Conservation (phyloP, 148 eudicot species). For the Selenicereus undatus region DNA sequence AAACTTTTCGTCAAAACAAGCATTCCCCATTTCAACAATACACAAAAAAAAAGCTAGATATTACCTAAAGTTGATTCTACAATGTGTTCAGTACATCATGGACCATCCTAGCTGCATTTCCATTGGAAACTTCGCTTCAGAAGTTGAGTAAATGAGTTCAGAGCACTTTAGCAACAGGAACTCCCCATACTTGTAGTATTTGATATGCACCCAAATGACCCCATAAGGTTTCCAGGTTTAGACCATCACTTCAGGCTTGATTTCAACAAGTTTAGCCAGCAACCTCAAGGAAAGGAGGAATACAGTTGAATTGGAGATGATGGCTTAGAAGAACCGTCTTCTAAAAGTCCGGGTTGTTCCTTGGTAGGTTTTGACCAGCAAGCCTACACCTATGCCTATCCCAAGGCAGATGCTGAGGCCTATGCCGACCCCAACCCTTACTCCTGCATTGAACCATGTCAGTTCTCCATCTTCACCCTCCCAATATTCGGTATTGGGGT, state of each 20-base stretch:
- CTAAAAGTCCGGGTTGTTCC: constrained; percentile 58
- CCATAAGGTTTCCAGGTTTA: neutral
- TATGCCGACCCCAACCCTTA: constrained; percentile 73
- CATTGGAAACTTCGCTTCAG: constrained; percentile 17
- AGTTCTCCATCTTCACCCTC: constrained; percentile 74
- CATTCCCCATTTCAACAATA: neutral
- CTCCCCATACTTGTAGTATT: neutral
- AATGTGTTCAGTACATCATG: constrained; percentile 5
- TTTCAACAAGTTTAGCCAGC: neutral
- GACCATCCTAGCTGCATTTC: neutral
- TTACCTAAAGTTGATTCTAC: constrained; percentile 11
- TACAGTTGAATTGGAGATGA: neutral
- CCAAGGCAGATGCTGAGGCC: constrained; percentile 71
- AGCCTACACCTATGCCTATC: constrained; percentile 68
- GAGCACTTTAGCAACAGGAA: constrained; percentile 1
- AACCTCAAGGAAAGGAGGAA: constrained; percentile 1
- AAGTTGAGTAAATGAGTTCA: constrained; percentile 2
- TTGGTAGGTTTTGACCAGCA: constrained; percentile 69
- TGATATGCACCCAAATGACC: neutral
- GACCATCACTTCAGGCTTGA: neutral
- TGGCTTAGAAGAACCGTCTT: constrained; percentile 43
- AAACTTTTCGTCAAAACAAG: neutral
- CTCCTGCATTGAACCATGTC: constrained; percentile 75
- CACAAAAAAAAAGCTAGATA: neutral
- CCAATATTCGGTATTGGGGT: constrained; percentile 35